Evolutionary conservation across 208 protist species (phyloP).

Genomic region (Leishmania martiniquensis): DNA sequence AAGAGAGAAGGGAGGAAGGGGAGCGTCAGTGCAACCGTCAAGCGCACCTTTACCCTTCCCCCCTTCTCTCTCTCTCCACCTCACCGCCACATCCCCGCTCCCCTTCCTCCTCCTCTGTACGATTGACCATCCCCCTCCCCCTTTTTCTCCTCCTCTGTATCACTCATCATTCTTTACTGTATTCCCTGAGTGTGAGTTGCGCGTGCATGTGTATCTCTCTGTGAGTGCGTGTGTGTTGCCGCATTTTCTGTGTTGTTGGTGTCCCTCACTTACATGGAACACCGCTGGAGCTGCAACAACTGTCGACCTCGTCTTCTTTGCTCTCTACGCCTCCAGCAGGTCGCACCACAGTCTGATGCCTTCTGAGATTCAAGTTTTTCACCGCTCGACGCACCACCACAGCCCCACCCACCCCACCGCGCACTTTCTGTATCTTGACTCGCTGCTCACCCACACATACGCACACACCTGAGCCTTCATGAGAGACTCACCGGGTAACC

Average conservation of each 20-base stretch:
- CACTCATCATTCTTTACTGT: not conserved
- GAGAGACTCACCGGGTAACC: not conserved
- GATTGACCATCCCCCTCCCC: not conserved
- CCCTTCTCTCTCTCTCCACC: not conserved
- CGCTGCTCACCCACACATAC: not conserved
- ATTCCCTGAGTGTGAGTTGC: too few relatives aligned
- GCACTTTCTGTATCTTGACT: constrained; percentile 2
- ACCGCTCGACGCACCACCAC: not conserved
- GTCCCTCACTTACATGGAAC: not conserved
- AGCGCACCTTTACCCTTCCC: not conserved
- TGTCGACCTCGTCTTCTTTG: not conserved
- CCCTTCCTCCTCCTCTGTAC: too few relatives aligned
- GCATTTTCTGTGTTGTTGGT: not conserved
- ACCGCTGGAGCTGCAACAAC: not conserved
- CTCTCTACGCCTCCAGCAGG: not conserved
- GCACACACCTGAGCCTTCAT: not conserved
- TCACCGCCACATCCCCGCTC: not conserved
- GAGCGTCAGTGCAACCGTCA: not conserved
- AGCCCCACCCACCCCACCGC: not conserved
- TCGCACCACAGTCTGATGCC: not conserved
- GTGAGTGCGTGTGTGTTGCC: not conserved
- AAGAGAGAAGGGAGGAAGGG: not conserved
- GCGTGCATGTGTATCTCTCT: too few relatives aligned
- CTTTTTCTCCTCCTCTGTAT: not conserved
- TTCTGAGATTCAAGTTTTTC: not conserved